These are phyloP conservation scores for Pseudophaeomoniella oleicola DNA, from an alignment of 2,329 filamentous ascomycete species.

Conservation along the genomic window DNA sequence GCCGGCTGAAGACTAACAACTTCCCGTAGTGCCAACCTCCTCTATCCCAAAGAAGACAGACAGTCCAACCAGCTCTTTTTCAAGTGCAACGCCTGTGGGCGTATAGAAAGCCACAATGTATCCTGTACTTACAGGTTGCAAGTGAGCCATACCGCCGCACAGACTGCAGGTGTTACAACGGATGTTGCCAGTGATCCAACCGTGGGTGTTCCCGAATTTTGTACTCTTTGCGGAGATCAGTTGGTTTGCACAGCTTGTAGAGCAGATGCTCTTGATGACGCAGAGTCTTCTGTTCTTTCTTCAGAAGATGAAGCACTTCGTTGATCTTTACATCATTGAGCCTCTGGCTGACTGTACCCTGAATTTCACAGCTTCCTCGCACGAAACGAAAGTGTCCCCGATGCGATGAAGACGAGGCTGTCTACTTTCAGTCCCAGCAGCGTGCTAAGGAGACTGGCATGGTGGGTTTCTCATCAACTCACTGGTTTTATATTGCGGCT, in stretches of 20 bases:
- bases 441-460: constrained; percentile 94
- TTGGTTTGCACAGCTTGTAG: constrained; percentile 40
- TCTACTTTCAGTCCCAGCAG: constrained; percentile 98
- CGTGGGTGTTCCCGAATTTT: constrained; percentile 58
- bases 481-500: neutral
- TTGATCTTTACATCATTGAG: constrained; percentile 1
- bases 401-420: constrained; percentile 77
- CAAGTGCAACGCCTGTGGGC: constrained; percentile 89
- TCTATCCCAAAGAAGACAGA: constrained; percentile 92
- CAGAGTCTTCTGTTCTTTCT: constrained; percentile 7
- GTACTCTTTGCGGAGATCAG: constrained; percentile 43
- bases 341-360: constrained; percentile 12
- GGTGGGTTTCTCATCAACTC: constrained; percentile 44
- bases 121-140: constrained; percentile 93
- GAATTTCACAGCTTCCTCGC: constrained; percentile 60
- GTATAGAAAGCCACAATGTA: constrained; percentile 71
- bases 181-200: constrained; percentile 97
- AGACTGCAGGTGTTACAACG: constrained; percentile 92
- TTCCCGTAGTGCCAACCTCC: constrained; percentile 65
- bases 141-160: constrained; percentile 78
- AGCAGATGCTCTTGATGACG: constrained; percentile 20
- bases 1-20: constrained; percentile 11
- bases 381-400: constrained; percentile 72
- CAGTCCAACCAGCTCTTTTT: constrained; percentile 76
- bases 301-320: constrained; percentile 1